These are phyloP conservation scores for Artemisia tridentata DNA, from an alignment of 129 eudicot genomes.

Conservation along the genomic window DNA sequence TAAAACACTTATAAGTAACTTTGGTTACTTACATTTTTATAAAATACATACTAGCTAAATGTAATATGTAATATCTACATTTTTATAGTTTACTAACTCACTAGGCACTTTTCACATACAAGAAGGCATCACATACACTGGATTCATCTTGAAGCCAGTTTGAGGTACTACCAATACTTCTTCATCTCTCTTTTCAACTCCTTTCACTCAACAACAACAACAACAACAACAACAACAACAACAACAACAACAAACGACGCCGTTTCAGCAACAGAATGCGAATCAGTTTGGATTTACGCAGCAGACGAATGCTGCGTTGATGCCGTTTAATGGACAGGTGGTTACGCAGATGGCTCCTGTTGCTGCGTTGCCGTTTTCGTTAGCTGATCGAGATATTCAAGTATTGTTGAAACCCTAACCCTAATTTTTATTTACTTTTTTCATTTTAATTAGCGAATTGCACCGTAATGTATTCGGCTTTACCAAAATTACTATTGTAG, in stretches of 20 bases:
- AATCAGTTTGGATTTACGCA: constrained; percentile 47
- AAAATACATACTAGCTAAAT: too few species aligned
- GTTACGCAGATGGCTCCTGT: constrained; percentile 99
- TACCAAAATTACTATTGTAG: neutral
- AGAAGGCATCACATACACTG: too few species aligned
- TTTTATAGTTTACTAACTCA: too few species aligned
- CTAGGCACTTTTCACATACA: too few species aligned
- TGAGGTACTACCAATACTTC: neutral
- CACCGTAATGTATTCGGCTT: too few species aligned
- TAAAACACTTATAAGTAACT: too few species aligned
- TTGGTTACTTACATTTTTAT: too few species aligned
- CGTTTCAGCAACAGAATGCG: constrained; percentile 58
- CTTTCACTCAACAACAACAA: constrained; percentile 50
- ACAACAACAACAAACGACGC: constrained; percentile 48
- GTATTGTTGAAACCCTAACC: constrained; percentile 33
- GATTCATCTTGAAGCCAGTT: too few species aligned
- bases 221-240: neutral
- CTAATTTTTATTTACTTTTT: constrained; percentile 14
- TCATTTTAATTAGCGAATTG: neutral
- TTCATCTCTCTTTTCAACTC: constrained; percentile 52
- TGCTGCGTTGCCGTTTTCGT: constrained; percentile 90
- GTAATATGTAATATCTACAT: too few species aligned
- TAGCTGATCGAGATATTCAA: constrained; percentile 95
- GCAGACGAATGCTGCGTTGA: constrained; percentile 37
- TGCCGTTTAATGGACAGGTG: constrained; percentile 55